These are phyloP conservation scores for Cicer pinnatifidum DNA, from an alignment of 306 rosid species.

Conservation along the genomic window DNA sequence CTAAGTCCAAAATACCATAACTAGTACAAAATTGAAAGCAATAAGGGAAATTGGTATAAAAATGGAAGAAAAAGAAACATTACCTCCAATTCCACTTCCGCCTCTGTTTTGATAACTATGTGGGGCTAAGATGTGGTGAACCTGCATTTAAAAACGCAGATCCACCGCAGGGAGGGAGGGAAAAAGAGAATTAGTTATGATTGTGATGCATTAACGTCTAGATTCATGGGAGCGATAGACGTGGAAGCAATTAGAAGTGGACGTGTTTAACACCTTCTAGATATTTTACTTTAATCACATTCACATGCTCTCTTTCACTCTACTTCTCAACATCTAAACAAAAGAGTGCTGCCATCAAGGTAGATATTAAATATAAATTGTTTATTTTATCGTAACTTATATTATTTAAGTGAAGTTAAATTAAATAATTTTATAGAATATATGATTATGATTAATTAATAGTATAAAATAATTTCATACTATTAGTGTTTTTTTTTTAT, in stretches of 20 bases:
- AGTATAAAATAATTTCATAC: no score
- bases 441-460: no score
- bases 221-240: neutral
- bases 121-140: neutral
- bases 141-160: slow-evolving; percentile 40
- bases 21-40: neutral
- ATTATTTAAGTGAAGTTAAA: no score
- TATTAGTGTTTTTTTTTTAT: no score
- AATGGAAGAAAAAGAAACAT: neutral
- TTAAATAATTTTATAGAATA: no score
- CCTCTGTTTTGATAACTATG: neutral
- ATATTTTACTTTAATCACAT: neutral
- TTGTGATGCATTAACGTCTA: neutral
- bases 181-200: neutral
- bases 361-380: no score
- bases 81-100: slow-evolving; percentile 24
- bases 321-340: no score
- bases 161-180: slow-evolving; percentile 9
- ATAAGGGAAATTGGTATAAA: neutral
- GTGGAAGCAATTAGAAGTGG: neutral
- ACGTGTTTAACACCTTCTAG: neutral
- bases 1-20: neutral
- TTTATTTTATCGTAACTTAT: no score
- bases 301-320: no score
- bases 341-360: no score